Percentiles rank a stretch among this genome's conserved stretches.
Evolutionary conservation across 306 rosid genomes (phyloP).

Genomic region (Phaseolus lunatus): DNA sequence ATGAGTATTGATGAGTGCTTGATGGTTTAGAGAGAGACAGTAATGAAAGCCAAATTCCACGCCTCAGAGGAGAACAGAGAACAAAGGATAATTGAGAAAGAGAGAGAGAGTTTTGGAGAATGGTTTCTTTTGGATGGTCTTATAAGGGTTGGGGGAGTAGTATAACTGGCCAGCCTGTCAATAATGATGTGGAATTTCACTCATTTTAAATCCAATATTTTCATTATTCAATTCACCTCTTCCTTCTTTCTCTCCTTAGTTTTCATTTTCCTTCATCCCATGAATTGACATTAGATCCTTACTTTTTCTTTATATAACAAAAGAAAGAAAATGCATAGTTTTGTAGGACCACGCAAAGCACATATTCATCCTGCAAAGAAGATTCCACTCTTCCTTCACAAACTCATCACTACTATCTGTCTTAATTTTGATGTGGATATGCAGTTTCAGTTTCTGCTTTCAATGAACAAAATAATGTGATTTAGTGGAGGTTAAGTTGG

Average conservation of each 20-base stretch:
- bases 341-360: conserved; percentile 64
- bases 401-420: not conserved
- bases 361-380: conserved; percentile 44
- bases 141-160: conserved; percentile 53
- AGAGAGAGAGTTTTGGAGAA: conserved; percentile 52
- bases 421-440: not conserved
- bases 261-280: conserved; percentile 39
- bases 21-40: conserved; percentile 62
- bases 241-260: conserved; percentile 32
- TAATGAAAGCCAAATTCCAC: conserved; percentile 89
- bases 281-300: conserved; percentile 87
- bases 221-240: conserved; percentile 42
- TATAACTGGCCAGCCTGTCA: conserved; percentile 49
- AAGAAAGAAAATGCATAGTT: conserved; percentile 48
- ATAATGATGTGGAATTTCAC: conserved; percentile 55
- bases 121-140: conserved; percentile 55
- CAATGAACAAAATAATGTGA: not conserved
- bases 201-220: conserved; percentile 38
- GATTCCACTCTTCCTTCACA: conserved; percentile 33
- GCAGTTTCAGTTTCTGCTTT: not conserved
- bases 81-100: conserved; percentile 67
- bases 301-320: conserved; percentile 59
- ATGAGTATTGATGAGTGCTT: conserved; percentile 59
- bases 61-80: conserved; percentile 61
- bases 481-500: not conserved